Evolutionary conservation across 176 grass and related monocot genomes (phyloP), one percentile per base, ranked within the genome.

Genomic region (Zizania latifolia): DNA sequence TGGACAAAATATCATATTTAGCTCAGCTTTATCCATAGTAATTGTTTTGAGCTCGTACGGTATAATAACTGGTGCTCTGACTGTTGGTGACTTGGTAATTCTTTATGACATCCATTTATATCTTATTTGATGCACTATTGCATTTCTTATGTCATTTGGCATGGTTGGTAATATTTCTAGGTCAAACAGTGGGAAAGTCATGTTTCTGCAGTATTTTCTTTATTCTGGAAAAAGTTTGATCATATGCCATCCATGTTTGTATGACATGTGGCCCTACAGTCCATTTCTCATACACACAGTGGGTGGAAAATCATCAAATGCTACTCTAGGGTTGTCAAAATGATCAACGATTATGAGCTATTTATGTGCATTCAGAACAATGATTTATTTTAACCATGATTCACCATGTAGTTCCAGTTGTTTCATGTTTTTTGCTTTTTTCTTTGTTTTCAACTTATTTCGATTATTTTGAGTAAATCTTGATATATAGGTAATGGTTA

Each of bases 1-100:
- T 61, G 95, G 95, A 46, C 95, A 98, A 75, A 98, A 78, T 77
- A 0, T 98, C 85, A 92, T 98, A 84, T 98, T 98, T 88, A 98
- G 95, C 72, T 84, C 86, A 3, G 81, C 95, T 58, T 90, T 98
- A 68, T 94, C 95, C 27, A 64, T 91, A 39, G 95, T 91, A 58
- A 98, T 98, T 91, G 91, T 94, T 84, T 89, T 98, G 81, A 90
- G 86, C 64, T 94, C 95, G 74, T 98, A 90, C 84, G 95, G 95
- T 86, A 80, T 98, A 64, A 98, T 93, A 86, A 94, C 84, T 83
- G 91, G 91, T 50, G 91, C 95, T 86, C 88, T 98, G 79, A 94
- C 91, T 83, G 89, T 98, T 36, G 95, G 95, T 70, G 95, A 98
- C 67, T 86, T 98, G 95, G 95, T 98, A 92, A 94, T 43, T 86